These are phyloP conservation scores for Akanthomyces uredinophilus DNA, from an alignment of 2,329 filamentous ascomycete genomes.

Conservation along the genomic window DNA sequence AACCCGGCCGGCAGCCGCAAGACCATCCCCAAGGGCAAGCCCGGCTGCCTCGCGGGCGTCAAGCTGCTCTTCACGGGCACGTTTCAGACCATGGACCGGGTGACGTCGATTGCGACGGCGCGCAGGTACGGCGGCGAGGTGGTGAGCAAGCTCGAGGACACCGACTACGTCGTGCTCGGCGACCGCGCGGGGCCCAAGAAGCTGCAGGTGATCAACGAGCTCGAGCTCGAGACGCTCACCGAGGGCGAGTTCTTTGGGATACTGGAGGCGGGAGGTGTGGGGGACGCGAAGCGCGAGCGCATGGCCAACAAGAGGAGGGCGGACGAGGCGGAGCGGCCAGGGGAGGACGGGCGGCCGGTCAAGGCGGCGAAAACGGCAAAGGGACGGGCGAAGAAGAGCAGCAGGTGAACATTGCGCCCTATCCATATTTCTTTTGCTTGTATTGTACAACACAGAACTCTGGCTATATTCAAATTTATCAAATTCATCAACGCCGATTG, in stretches of 20 bases:
- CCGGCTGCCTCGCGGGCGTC: constrained; percentile 5
- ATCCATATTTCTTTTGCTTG: not conserved
- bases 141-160: constrained; percentile 14
- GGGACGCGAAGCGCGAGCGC: constrained; percentile 5
- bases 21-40: constrained; percentile 8
- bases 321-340: constrained; percentile 10
- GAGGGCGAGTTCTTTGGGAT: constrained; percentile 11
- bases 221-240: constrained; percentile 12
- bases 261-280: constrained; percentile 10
- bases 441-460: not conserved
- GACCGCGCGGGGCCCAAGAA: constrained; percentile 11
- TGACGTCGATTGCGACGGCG: constrained; percentile 12
- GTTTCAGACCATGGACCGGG: constrained; percentile 12
- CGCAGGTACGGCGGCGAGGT: constrained; percentile 11
- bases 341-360: not conserved
- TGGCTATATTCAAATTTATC: not conserved
- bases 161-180: constrained; percentile 13
- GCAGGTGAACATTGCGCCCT: not conserved
- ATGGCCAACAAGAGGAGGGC: constrained; percentile 11
- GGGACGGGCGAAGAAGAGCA: not conserved
- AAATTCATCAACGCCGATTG: not conserved
- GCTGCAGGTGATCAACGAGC: constrained; percentile 13
- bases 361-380: not conserved
- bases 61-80: constrained; percentile 14
- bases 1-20: constrained; percentile 2